These are phyloP conservation scores for Pichia sp. DNA, from an alignment of 1,139 yeast genomes.

Conservation along the genomic window DNA sequence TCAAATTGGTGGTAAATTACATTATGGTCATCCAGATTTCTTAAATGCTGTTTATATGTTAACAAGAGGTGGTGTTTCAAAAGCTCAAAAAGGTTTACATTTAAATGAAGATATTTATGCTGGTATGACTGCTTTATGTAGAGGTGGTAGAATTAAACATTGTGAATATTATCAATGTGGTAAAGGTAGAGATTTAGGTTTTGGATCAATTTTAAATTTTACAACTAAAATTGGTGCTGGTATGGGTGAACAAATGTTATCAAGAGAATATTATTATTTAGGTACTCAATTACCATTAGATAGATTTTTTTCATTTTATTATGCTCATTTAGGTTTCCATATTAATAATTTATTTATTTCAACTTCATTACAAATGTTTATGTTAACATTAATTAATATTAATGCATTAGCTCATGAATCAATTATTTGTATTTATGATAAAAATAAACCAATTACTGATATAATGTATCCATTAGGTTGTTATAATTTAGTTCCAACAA, in stretches of 20 bases:
- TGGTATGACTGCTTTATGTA: constrained; percentile 94
- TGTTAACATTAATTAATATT: constrained; percentile 86
- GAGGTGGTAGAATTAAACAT: constrained; percentile 99
- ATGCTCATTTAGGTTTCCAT: constrained; percentile 99
- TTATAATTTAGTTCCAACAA: constrained; percentile 82
- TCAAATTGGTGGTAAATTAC: constrained; percentile 97
- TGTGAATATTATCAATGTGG: constrained; percentile 99
- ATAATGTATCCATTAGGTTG: constrained; percentile 84
- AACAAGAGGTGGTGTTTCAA: constrained; percentile 98
- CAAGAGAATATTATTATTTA: constrained; percentile 94
- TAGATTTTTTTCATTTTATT: constrained; percentile 94
- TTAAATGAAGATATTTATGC: constrained; percentile 99
- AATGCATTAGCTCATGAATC: constrained; percentile 89
- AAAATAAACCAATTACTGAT: constrained; percentile 81
- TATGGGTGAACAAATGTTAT: constrained; percentile 99
- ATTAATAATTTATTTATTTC: constrained; percentile 93
- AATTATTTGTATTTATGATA: constrained; percentile 76
- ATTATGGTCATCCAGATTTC: constrained; percentile 99
- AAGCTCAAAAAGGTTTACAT: constrained; percentile 97
- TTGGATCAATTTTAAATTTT: constrained; percentile 96
- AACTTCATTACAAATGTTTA: constrained; percentile 85
- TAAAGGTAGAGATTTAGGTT: constrained; percentile 99
- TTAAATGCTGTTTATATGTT: constrained; percentile 89
- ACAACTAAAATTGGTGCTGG: constrained; percentile 99
- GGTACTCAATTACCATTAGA: constrained; percentile 97